Base-by-base conservation (phyloP, 352 stramenopile genomes). In the Phytophthora hibernalis region DNA sequence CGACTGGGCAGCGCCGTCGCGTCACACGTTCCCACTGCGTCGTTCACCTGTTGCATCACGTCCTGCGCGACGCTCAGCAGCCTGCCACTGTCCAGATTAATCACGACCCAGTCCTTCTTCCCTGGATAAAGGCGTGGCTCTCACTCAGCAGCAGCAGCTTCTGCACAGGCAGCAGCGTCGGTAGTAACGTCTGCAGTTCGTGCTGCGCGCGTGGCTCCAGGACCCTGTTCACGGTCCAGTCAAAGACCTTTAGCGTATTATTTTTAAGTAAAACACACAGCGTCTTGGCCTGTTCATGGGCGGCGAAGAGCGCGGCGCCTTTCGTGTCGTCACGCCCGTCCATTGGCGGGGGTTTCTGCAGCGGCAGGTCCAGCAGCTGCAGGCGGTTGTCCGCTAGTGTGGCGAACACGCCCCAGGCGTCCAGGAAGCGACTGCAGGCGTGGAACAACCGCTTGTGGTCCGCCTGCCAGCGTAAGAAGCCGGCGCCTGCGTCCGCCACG, bases 401-500 rank as follows among this genome's bases (percentile, higher is more conserved):
- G 21, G 72, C 57, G 52, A 78, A 87, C 7, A 93, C 74, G 26
- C 87, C 82, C 87, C 87, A 96, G 20, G 56, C 44, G 63, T 96
- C 84, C 26, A 96, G 52, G 30, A 93, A 80, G 24, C 61, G 52
- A 35, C 81, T 76, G 64, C 70, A 73, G 6, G 70, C 18, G 61
- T 92, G 81, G 61, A 71, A 92, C 15, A 92, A 51, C 44, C 79
- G 80, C 56, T 89, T 90, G 68, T 85, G 83, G 37, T 83, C 75
- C 22, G 80, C 59, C 49, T 91, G 83, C 68, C 65, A 87, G 28
- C 71, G 74, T 44, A 91, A 35, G 13, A 62, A 75, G 26, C 52
- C 64, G 11, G 71, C 55, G 15, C 61, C 60, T 21, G 45, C 52
- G 18, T 77, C 65, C n/a, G 75, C 72, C 44, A 80, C 63, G 69